Conservation (phyloP, 169 alveolate genomes). For the Plasmodium coatneyi region DNA sequence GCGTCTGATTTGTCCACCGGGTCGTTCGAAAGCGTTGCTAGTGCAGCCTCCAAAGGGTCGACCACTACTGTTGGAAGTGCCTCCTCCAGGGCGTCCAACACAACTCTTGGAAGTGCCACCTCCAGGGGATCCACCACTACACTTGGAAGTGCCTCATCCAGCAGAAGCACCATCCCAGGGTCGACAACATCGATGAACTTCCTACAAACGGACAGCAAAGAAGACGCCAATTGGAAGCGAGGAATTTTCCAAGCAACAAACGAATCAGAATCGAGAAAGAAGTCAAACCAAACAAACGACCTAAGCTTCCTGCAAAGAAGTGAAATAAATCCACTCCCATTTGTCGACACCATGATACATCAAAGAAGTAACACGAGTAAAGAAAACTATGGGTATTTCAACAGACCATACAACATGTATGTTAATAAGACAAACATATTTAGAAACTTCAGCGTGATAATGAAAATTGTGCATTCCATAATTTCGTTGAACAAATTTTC, state of each 20-base stretch:
- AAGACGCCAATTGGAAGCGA: neutral
- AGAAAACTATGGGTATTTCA: constrained; percentile 17
- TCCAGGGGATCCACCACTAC: neutral
- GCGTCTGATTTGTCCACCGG: neutral
- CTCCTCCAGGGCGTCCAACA: neutral
- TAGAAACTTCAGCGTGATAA: constrained; percentile 38
- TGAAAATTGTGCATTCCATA: constrained; percentile 50
- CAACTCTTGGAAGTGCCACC: neutral
- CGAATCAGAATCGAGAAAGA: neutral
- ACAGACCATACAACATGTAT: constrained; percentile 72
- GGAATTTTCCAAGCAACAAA: neutral
- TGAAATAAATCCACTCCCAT: neutral
- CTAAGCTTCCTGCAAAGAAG: constrained; percentile 21
- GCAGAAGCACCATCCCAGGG: neutral
- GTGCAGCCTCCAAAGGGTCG: neutral
- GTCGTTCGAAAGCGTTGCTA: neutral
- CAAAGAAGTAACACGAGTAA: constrained; percentile 2
- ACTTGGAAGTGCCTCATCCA: neutral
- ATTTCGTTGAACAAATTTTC: constrained; percentile 72
- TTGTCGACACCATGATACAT: constrained; percentile 17
- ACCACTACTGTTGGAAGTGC: neutral
- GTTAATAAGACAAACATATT: constrained; percentile 13
- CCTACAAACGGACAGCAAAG: neutral
- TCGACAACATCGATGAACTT: neutral
- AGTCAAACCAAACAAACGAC: neutral